A percentile compares a stretch with the other conserved stretches of the same genome.
phyloP scores from a whole-genome alignment of 2,329 filamentous ascomycete genomes.

The Metarhizium anisopliae region DNA sequence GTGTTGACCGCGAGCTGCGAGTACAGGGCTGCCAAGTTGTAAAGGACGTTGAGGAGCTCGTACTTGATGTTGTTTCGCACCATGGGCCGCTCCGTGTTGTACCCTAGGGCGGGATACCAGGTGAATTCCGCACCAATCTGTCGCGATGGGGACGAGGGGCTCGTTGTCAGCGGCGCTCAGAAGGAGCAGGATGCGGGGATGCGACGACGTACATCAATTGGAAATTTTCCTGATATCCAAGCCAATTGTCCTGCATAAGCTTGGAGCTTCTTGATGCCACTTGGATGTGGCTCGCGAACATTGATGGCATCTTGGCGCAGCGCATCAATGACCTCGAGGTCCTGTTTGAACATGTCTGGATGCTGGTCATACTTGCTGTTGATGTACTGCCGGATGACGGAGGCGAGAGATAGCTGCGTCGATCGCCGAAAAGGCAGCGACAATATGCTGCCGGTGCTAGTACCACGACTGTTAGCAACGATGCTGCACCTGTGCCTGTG shows the following conservation, averaged over 20 bases:
- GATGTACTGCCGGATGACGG: constrained; percentile 88
- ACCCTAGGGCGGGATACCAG: constrained; percentile 91
- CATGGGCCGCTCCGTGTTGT: constrained; percentile 69
- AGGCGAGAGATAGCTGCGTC: constrained; percentile 66
- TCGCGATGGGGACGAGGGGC: background rate
- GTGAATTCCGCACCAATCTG: constrained; percentile 90
- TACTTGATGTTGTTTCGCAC: constrained; percentile 61
- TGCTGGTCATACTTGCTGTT: constrained; percentile 98
- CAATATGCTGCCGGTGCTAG: constrained; percentile 48
- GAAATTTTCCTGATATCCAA: constrained; percentile 93
- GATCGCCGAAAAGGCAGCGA: constrained; percentile 84
- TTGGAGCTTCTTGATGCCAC: constrained; percentile 80
- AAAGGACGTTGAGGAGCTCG: constrained; percentile 87
- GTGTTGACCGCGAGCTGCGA: constrained; percentile 80
- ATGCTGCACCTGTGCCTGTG: too few species aligned
- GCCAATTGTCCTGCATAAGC: constrained; percentile 86
- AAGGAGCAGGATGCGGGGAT: background rate
- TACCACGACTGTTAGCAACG: background rate
- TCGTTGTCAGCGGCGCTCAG: constrained; percentile 5
- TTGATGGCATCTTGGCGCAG: constrained; percentile 81
- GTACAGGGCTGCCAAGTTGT: constrained; percentile 88
- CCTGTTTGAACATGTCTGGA: constrained; percentile 88
- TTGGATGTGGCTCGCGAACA: constrained; percentile 78
- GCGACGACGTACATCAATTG: constrained; percentile 61
- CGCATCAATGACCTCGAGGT: constrained; percentile 74